These are phyloP conservation scores for Choricystis sp. DNA, from an alignment of 139 green algal genomes.

Conservation along the genomic window DNA sequence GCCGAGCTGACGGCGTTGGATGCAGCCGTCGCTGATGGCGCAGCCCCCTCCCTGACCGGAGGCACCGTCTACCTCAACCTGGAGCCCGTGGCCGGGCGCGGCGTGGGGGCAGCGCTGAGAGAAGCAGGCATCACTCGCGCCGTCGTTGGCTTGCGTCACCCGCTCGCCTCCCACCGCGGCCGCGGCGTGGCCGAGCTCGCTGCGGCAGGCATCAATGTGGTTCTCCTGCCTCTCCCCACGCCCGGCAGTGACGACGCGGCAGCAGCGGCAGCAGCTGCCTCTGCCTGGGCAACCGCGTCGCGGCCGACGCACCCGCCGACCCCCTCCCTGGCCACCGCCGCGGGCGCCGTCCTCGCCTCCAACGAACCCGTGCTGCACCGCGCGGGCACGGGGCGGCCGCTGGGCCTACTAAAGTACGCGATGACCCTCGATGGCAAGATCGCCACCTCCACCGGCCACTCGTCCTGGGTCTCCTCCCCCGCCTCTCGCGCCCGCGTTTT, in stretches of 20 bases:
- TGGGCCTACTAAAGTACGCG: conserved; percentile 87
- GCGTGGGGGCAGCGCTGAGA: conserved; percentile 48
- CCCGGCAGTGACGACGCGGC: background rate
- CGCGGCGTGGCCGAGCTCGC: conserved; percentile 37
- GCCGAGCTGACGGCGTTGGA: background rate
- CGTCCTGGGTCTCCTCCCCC: conserved; percentile 77
- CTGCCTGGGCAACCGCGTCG: background rate
- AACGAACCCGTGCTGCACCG: conserved; percentile 56
- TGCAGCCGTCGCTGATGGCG: too few relatives aligned
- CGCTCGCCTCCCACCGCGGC: conserved; percentile 53
- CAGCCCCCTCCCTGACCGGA: conserved; percentile 9
- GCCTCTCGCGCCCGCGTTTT: conserved; percentile 59
- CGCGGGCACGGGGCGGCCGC: conserved; percentile 45
- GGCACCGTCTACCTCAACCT: conserved; percentile 86
- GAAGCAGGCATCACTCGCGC: conserved; percentile 54
- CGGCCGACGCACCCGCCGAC: background rate
- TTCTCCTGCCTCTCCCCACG: conserved; percentile 28
- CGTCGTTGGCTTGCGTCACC: conserved; percentile 84
- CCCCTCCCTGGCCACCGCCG: background rate
- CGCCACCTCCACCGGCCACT: conserved; percentile 72
- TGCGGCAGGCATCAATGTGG: conserved; percentile 50
- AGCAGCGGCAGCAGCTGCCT: background rate
- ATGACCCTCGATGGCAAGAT: conserved; percentile 99
- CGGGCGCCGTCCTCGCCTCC: background rate
- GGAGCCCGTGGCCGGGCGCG: conserved; percentile 60